Evolutionary conservation across 2,329 filamentous ascomycete genomes (phyloP).

Genomic region (Cryphonectria naterciae): DNA sequence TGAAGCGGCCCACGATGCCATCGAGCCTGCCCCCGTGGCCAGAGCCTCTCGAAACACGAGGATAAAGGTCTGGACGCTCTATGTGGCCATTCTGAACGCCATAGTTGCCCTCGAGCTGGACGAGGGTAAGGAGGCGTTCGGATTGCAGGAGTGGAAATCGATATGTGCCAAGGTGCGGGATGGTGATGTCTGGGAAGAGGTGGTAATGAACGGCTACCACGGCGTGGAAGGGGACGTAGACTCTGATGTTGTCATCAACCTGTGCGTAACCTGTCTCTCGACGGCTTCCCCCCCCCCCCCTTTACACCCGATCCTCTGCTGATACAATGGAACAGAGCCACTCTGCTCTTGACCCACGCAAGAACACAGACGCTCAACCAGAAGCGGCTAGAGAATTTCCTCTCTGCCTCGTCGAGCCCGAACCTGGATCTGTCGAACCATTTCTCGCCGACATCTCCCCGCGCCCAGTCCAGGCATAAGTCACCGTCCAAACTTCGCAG

Average conservation of each 20-base stretch:
- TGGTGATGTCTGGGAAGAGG: conserved; percentile 92
- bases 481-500: conserved; percentile 55
- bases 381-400: conserved; percentile 83
- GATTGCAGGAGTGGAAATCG: conserved; percentile 80
- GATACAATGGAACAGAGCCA: conserved; percentile 64
- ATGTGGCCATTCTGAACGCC: conserved; percentile 89
- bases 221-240: conserved; percentile 90
- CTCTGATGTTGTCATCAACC: conserved; percentile 87
- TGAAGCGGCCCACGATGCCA: conserved; percentile 45
- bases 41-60: conserved; percentile 79
- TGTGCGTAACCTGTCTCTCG: conserved; percentile 57
- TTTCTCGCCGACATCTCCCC: conserved; percentile 51
- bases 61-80: conserved; percentile 97
- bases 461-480: conserved; percentile 44
- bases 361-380: conserved; percentile 84
- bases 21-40: conserved; percentile 72
- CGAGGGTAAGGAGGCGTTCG: conserved; percentile 88
- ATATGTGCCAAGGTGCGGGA: conserved; percentile 84
- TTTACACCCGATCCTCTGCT: conserved; percentile 30
- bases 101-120: conserved; percentile 87
- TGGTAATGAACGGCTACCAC: conserved; percentile 84
- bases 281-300: not conserved
- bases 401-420: conserved; percentile 75
- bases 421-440: conserved; percentile 72
- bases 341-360: conserved; percentile 87